phyloP scores from a whole-genome alignment of 768 basidiomycete species.

The Erythrobasidium yunnanense region DNA sequence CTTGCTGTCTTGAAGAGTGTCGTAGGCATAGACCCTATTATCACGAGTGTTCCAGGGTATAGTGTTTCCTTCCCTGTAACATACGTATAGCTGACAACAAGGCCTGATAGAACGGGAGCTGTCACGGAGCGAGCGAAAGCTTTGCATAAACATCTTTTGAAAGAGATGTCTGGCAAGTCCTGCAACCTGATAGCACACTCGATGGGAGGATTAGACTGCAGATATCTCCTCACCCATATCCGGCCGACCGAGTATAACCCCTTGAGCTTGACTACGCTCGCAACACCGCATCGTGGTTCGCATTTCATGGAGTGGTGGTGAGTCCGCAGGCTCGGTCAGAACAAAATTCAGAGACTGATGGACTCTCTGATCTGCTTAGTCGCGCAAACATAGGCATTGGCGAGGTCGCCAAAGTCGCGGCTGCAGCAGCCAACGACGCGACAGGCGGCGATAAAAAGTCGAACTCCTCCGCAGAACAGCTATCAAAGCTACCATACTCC shows the following conservation, averaged over 20 bases:
- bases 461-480: conserved; percentile 30
- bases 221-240: conserved; percentile 78
- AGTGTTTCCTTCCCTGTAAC: too few species aligned
- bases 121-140: conserved; percentile 66
- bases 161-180: conserved; percentile 54
- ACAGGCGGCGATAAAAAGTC: too few species aligned
- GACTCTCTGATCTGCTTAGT: not conserved
- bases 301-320: conserved; percentile 99
- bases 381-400: conserved; percentile 81
- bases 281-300: conserved; percentile 88
- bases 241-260: conserved; percentile 72
- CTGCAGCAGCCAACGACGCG: conserved; percentile 30
- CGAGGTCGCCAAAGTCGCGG: conserved; percentile 38
- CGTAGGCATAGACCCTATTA: conserved; percentile 86
- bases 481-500: conserved; percentile 42
- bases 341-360: conserved; percentile 23
- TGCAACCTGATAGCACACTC: conserved; percentile 92
- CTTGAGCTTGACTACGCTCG: conserved; percentile 72
- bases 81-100: too few species aligned
- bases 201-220: conserved; percentile 67
- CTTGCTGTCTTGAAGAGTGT: conserved; percentile 64
- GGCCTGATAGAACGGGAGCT: conserved; percentile 86
- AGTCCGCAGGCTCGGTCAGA: not conserved
- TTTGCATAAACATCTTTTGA: conserved; percentile 60
- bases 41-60: conserved; percentile 84